Evolutionary conservation across 2,329 filamentous ascomycete species (phyloP), one percentile per base, ranked within the genome.

Genomic region (Penicillium sp.): DNA sequence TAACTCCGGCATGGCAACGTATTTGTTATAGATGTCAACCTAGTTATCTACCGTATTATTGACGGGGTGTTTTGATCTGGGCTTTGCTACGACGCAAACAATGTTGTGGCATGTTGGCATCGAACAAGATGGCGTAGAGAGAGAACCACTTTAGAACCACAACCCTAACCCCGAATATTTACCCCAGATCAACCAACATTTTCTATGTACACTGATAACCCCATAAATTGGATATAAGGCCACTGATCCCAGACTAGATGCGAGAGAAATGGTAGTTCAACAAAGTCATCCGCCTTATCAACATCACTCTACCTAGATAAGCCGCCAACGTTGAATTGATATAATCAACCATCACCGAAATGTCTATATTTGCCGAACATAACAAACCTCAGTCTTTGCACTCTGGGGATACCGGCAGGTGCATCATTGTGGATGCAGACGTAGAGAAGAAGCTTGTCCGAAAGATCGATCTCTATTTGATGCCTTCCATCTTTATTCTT

Each of bases 401-500:
- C 32, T 25, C 35, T 23, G 49, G 46, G 25, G 12, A 39, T 21
- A 18, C 15, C 15, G 4, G 4, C 23, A 25, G 16, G 6, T 37
- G 31, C 12, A 31, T 21, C 18, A n/a, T 27, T 10, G 23, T 48
- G 13, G 44, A 48, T 16, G 13, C 16, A 31, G 27, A 21, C n/a
- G 27, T 35, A 6, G 52, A 54, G 32, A 54, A 46, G 18, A 41
- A 35, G 15, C 39, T 54, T 9, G 27, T 54, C 6, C 39, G 52
- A 32, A 54, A 50, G 16, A 54, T 54, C 12, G 52, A 54, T 46
- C 18, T 54, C 3, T 21, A 44, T 12, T n/a, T 54, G 8, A 50
- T 54, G 46, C 52, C 52, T 13, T 50, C 52, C 9, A 6, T 46
- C n/a, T 54, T 50, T n/a, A 25, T 54, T 45, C 46, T 50, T 16